Evolutionary conservation across 2,329 filamentous ascomycete genomes (phyloP).

Genomic region (Aspergillus sp.): DNA sequence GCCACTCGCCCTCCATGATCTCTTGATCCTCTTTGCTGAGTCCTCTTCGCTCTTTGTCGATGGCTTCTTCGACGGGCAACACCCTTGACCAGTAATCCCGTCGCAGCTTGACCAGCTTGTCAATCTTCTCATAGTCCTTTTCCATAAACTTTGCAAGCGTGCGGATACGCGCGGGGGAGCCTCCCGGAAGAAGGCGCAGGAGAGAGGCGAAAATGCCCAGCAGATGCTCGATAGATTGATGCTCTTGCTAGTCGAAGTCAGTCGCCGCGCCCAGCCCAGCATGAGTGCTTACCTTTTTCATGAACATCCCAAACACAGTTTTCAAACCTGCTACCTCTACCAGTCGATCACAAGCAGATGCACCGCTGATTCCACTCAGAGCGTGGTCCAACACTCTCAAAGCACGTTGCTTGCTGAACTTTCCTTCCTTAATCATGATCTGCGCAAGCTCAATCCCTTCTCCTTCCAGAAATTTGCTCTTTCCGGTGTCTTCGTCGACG

Average conservation of each 20-base stretch:
- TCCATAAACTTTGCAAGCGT: slow-evolving; percentile 91
- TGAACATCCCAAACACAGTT: slow-evolving; percentile 75
- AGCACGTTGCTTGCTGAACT: slow-evolving; percentile 67
- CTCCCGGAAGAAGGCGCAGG: slow-evolving; percentile 66
- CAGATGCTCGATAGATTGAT: slow-evolving; percentile 63
- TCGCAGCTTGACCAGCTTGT: slow-evolving; percentile 61
- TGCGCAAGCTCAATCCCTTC: slow-evolving; percentile 87
- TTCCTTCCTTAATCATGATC: slow-evolving; percentile 85
- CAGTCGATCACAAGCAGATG: slow-evolving; percentile 61
- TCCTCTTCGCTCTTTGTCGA: slow-evolving; percentile 48
- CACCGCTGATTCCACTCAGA: slow-evolving; percentile 48
- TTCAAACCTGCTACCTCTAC: slow-evolving; percentile 81
- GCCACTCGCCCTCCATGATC: slow-evolving; percentile 58
- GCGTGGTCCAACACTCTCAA: slow-evolving; percentile 80
- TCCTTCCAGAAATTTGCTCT: slow-evolving; percentile 72
- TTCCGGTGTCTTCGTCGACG: slow-evolving; percentile 65
- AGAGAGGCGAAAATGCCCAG: slow-evolving; percentile 77
- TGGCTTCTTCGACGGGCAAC: slow-evolving; percentile 52
- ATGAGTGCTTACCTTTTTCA: slow-evolving; percentile 53
- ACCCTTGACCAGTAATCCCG: slow-evolving; percentile 59
- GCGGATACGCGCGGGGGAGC: slow-evolving; percentile 69
- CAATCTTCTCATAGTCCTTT: slow-evolving; percentile 79
- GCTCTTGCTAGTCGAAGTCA: slow-evolving; percentile 45
- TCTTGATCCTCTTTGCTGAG: slow-evolving; percentile 52
- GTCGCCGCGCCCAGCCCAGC: neutral